A percentile compares a stretch with the other conserved stretches of the same genome.
Evolutionary conservation across 495 filamentous ascomycete species (phyloP).

Genomic region (Neurospora africana): DNA sequence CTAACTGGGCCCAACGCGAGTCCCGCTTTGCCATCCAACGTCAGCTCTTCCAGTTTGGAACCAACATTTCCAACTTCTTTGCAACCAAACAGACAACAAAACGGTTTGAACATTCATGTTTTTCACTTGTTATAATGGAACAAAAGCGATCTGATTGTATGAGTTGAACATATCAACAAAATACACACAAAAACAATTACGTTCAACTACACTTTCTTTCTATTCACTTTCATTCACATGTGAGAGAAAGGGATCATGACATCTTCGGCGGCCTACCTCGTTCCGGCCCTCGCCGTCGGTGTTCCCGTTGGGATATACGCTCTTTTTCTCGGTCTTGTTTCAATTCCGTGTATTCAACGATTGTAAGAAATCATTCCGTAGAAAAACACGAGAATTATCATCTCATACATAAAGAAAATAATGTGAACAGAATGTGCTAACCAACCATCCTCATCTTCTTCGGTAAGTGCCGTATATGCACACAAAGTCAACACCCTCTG

Average conservation of each 20-base stretch:
- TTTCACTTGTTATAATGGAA: background rate
- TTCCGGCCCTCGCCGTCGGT: constrained; percentile 30
- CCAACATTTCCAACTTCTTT: background rate
- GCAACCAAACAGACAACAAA: background rate
- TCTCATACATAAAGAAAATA: too few species aligned
- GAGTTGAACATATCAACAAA: background rate
- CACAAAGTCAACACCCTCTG: constrained; percentile 59
- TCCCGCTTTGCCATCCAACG: constrained; percentile 7
- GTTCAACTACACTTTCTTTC: background rate
- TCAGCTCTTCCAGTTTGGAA: constrained; percentile 6
- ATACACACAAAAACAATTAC: background rate
- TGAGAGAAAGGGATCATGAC: background rate
- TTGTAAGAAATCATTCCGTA: background rate
- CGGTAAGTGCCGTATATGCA: constrained; percentile 45
- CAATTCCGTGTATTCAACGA: constrained; percentile 42
- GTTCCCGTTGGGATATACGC: constrained; percentile 30
- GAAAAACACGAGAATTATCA: background rate
- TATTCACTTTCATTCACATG: background rate
- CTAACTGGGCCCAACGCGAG: background rate
- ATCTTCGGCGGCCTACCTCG: constrained; percentile 6
- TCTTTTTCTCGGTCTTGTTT: constrained; percentile 34
- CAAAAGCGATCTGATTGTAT: background rate
- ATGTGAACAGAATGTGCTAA: background rate
- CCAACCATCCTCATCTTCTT: background rate
- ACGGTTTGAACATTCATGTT: background rate